Percentiles rank a stretch among this genome's conserved stretches.
phyloP scores from a whole-genome alignment of 768 basidiomycete species.

The Tremella yokohamensis region DNA sequence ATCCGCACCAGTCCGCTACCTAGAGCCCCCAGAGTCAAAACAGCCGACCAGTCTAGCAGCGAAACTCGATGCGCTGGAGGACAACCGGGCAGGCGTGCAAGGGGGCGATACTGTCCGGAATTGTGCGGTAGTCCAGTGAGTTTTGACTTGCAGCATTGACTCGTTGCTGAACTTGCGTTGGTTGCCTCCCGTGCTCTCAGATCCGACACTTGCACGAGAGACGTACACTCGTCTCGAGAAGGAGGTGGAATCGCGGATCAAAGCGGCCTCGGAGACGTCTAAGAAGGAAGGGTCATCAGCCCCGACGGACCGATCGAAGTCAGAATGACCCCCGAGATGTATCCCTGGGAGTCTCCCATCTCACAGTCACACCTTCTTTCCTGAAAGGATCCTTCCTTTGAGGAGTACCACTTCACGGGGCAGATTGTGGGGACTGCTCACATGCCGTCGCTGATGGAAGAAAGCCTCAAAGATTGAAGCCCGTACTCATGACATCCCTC shows the following conservation, averaged over 20 bases:
- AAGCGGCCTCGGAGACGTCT: constrained; percentile 4
- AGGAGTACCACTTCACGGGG: no score
- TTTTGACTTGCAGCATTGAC: not conserved
- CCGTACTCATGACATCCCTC: no score
- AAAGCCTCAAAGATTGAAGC: no score
- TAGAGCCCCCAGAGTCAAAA: constrained; percentile 12
- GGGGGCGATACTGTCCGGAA: constrained; percentile 43
- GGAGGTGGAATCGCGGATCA: constrained; percentile 38
- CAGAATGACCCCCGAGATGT: no score
- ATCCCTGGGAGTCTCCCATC: no score
- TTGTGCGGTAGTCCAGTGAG: constrained; percentile 41
- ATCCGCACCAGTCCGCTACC: constrained; percentile 52
- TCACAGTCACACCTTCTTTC: no score
- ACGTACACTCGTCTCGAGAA: constrained; percentile 39
- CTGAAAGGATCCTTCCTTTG: no score
- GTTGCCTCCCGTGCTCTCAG: constrained; percentile 33
- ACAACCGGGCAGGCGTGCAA: constrained; percentile 23
- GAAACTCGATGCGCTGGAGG: not conserved
- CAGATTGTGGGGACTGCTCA: no score
- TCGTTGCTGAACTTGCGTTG: constrained; percentile 11
- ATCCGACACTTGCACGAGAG: constrained; percentile 29
- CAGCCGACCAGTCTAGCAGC: constrained; percentile 10
- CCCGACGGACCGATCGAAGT: no score
- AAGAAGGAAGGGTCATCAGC: no score
- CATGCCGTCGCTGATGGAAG: no score